A percentile compares a stretch with the other conserved stretches of the same genome.
phyloP scores from a whole-genome alignment of 1,284 basidiomycete genomes.

The Vanrija pseudolonga region DNA sequence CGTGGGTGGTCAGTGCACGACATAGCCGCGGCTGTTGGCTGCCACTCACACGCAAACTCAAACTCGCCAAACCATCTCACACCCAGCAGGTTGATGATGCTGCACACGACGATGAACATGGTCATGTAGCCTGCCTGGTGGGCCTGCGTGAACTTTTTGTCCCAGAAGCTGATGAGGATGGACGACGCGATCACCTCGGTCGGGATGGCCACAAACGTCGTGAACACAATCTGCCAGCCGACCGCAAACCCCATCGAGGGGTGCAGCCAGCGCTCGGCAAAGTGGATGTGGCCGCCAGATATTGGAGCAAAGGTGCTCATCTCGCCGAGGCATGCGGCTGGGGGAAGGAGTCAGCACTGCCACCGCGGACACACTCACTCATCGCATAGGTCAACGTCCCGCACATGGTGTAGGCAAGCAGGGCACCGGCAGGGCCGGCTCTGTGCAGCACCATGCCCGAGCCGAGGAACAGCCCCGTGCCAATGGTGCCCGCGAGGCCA shows the following conservation, averaged over 20 bases:
- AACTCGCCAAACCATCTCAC: slow-evolving; percentile 65
- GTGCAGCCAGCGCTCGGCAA: slow-evolving; percentile 35
- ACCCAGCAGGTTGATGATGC: slow-evolving; percentile 62
- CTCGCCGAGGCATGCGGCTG: slow-evolving; percentile 43
- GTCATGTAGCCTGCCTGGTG: slow-evolving; percentile 14
- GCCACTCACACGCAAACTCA: slow-evolving; percentile 31
- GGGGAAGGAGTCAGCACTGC: background rate
- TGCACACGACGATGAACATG: slow-evolving; percentile 5
- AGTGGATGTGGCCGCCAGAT: slow-evolving; percentile 43
- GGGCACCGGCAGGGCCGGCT: background rate
- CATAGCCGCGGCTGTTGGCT: too few species aligned
- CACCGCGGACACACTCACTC: background rate
- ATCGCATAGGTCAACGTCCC: background rate
- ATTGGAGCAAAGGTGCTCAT: slow-evolving; percentile 35
- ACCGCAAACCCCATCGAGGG: slow-evolving; percentile 32
- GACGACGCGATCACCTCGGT: slow-evolving; percentile 72
- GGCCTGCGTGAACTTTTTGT: slow-evolving; percentile 34
- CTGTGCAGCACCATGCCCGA: background rate
- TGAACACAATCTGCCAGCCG: slow-evolving; percentile 36
- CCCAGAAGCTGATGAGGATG: slow-evolving; percentile 74
- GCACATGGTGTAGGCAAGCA: background rate
- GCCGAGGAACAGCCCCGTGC: slow-evolving; percentile 1
- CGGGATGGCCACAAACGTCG: slow-evolving; percentile 60
- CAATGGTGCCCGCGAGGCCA: background rate
- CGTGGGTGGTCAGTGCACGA: background rate